Percentiles rank a stretch among this genome's conserved stretches.
Evolutionary conservation across 495 filamentous ascomycete species (phyloP).

Genomic region (Annulohypoxylon moriforme): DNA sequence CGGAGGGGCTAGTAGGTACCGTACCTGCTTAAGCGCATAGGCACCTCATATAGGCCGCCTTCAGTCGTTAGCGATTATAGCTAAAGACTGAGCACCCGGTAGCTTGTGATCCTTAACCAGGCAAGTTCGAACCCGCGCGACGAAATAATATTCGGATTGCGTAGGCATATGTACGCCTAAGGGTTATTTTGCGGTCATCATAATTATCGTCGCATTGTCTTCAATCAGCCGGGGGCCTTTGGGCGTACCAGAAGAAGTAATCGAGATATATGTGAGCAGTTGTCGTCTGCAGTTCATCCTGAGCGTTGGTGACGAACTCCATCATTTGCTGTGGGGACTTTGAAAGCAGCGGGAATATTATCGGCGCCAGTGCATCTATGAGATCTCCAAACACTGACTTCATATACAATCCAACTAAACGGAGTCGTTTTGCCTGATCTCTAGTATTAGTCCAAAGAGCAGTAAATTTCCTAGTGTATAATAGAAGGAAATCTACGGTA

Average conservation of each 20-base stretch:
- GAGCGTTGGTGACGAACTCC: background rate
- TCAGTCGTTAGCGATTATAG: too few species aligned
- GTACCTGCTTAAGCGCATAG: too few species aligned
- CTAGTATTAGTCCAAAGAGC: background rate
- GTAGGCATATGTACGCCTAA: background rate
- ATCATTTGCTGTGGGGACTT: conserved; percentile 5
- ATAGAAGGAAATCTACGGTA: background rate
- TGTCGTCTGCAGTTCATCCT: conserved; percentile 2
- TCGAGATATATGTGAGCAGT: conserved; percentile 6
- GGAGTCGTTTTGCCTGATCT: background rate
- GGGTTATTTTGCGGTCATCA: background rate
- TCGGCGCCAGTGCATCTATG: conserved; percentile 4
- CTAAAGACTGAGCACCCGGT: too few species aligned
- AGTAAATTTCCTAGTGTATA: background rate
- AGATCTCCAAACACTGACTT: conserved; percentile 7
- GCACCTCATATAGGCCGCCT: too few species aligned
- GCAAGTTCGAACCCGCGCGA: background rate
- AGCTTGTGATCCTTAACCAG: background rate
- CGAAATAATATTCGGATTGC: background rate
- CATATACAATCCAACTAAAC: conserved; percentile 8
- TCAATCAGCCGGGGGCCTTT: background rate
- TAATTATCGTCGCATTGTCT: background rate
- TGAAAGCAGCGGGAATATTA: background rate
- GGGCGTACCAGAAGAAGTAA: conserved; percentile 15
- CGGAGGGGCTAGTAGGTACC: too few species aligned